Base-by-base conservation (phyloP, 257 asterid species). In the Solanum rostratum region DNA sequence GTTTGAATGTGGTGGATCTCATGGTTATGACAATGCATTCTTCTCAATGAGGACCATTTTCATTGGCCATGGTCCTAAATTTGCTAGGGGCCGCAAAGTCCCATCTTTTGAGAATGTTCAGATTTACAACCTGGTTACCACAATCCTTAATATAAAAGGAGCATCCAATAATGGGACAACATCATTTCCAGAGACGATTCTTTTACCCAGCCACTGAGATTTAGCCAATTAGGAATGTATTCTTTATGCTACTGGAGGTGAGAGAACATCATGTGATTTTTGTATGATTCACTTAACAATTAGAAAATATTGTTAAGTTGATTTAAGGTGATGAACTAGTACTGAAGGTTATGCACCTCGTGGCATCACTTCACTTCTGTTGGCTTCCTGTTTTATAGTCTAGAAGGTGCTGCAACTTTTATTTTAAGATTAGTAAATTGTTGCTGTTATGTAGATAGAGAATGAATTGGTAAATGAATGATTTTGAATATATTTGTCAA, bases 11-110 rank as follows among this genome's bases (percentile, higher is more conserved):
- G 98, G 98, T 62, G 98, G 98, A 79, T 91, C 93, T 10, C 98
- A 93, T 85, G 98, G 98, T 7, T 94, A 93, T 65, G 97, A 94
- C 86, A 94, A 93, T 43, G 92, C 89, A 3, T 88, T 85, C 80
- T 93, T 93, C 86, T 94, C 98, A 27, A 93, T 94, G 97, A 92
- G 98, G 87, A 90, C 93, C 52, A 88, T 94, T 15, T 94, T 94
- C 66, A 83, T 90, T 52, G 98, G 87, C 82, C 98, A 92, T 71
- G 98, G 98, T 52, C 98, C 98, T 88, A 93, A 66, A 63, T 88
- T 94, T 84, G 92, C 86, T 1, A 82, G 88, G 87, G 96, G 96
- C 1, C 79, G 87, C 45, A 94, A 92, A 82, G 89, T 94, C 13
- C 91, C 92, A 3, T 93, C 97, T 50, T 94, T 94, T 68, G 97